Base-by-base conservation (phyloP, 108 stramenopile genomes). In the Skeletonema costatum region DNA sequence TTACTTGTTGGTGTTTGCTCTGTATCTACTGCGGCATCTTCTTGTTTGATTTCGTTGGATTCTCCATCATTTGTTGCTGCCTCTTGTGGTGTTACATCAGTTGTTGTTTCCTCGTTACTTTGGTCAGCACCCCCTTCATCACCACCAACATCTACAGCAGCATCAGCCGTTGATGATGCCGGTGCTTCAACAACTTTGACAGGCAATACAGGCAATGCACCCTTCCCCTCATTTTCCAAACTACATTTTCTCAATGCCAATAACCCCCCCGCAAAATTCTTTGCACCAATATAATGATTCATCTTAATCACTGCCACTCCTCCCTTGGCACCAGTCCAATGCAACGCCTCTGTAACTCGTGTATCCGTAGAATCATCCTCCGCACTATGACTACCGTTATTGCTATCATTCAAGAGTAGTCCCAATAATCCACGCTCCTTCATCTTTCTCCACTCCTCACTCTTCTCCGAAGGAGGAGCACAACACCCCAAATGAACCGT, bases 401-500 rank as follows among this genome's bases (percentile, higher is more conserved):
- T 32, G 38, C 19, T 16, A 6, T 69, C 38, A 32, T 3, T 32
- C 8, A 70, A 13, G 2, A 48, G 44, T 30, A 48, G 44, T 30
- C 33, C 42, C 36, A 76, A 8, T 2, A 81, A 1, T 41, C 82
- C 78, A n/a, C 78, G 59, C 48, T 83, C 82, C 68, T 36, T 61
- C 53, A 65, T 69, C 32, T 29, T 73, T 29, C 66, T 41, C 12
- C 42, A 32, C 53, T 79, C 82, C 31, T 61, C 68, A 25, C 53
- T 56, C n/a, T 17, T 50, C 12, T 46, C 65, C 13, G 16, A 19
- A 11, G 13, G 7, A 4, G 70, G 70, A 12, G 39, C 61, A 36
- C 77, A 79, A 16, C 73, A 79, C 59, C 82, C 77, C 51, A 79
- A 63, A 58, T 83, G 78, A 13, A 79, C 77, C 14, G 78, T 83